Conservation (phyloP, 768 basidiomycete genomes). For the Porpolomopsis calyptriformis region DNA sequence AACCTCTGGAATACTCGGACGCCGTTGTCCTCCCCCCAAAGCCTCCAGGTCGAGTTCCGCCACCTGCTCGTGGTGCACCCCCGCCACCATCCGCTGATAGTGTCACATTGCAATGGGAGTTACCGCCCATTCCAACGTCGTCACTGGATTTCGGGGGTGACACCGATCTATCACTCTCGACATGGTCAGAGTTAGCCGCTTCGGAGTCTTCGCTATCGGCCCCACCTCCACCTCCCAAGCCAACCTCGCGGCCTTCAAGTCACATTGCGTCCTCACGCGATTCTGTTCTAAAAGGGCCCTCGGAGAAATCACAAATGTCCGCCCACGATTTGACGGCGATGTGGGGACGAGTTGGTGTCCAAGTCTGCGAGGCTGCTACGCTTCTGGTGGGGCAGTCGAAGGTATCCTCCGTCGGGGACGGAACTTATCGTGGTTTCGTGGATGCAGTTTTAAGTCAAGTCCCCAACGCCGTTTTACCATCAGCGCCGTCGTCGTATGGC, state of each 20-base stretch:
- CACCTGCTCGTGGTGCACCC: constrained; percentile 29
- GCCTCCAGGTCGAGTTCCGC: constrained; percentile 14
- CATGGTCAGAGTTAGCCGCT: constrained; percentile 51
- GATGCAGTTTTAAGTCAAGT: constrained; percentile 54
- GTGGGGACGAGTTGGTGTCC: constrained; percentile 66
- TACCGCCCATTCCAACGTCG: constrained; percentile 48
- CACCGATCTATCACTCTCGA: constrained; percentile 39
- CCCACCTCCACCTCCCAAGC: constrained; percentile 17
- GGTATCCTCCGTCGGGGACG: constrained; percentile 71
- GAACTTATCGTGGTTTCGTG: constrained; percentile 74
- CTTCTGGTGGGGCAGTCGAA: constrained; percentile 66
- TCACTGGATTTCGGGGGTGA: constrained; percentile 41
- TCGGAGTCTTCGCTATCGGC: constrained; percentile 15
- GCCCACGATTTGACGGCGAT: constrained; percentile 60
- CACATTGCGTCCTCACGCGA: too few relatives aligned
- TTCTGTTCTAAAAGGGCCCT: too few relatives aligned
- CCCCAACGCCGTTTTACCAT: constrained; percentile 42
- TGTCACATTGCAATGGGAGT: constrained; percentile 51
- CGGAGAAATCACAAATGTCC: constrained; percentile 30
- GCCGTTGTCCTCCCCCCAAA: constrained; percentile 35
- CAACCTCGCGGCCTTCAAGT: constrained; percentile 10
- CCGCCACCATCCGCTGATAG: constrained; percentile 30
- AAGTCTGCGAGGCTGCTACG: constrained; percentile 61
- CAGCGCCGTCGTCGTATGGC: constrained; percentile 46
- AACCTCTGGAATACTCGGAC: constrained; percentile 25